Evolutionary conservation across 306 rosid species (phyloP).

Genomic region (Erythrophleum fordii): DNA sequence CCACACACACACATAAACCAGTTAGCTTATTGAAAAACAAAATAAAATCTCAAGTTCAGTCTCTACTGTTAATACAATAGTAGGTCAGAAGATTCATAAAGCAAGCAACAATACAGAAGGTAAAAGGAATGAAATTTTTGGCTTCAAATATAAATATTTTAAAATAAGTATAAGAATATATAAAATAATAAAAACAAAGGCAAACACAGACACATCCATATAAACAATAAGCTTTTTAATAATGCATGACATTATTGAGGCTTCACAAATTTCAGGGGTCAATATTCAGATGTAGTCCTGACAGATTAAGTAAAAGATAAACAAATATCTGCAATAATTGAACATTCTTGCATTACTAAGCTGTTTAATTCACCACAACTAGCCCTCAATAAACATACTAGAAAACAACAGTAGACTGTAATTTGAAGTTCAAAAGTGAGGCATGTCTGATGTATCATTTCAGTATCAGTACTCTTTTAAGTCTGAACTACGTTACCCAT

Average conservation of each 20-base stretch:
- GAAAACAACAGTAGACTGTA: not conserved
- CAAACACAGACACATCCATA: not conserved
- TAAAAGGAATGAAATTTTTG: slow-evolving; percentile 13
- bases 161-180: not conserved
- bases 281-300: not conserved
- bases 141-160: not conserved
- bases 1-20: not conserved
- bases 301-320: not conserved
- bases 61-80: slow-evolving; percentile 1
- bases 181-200: not conserved
- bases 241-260: not conserved
- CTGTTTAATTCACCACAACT: slow-evolving; percentile 4
- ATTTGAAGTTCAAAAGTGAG: not conserved
- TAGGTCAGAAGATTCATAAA: slow-evolving; percentile 21
- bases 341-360: slow-evolving; percentile 18
- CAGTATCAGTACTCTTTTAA: not conserved
- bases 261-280: slow-evolving; percentile 5
- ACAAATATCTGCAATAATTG: not conserved
- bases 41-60: slow-evolving; percentile 31
- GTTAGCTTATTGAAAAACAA: slow-evolving; percentile 29
- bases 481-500: not conserved
- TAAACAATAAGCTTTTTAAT: not conserved
- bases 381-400: not conserved
- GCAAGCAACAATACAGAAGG: slow-evolving; percentile 5
- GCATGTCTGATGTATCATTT: not conserved